These are phyloP conservation scores for Saccharomycopsis lassenensis DNA, from an alignment of 805 yeast genomes.

Conservation along the genomic window DNA sequence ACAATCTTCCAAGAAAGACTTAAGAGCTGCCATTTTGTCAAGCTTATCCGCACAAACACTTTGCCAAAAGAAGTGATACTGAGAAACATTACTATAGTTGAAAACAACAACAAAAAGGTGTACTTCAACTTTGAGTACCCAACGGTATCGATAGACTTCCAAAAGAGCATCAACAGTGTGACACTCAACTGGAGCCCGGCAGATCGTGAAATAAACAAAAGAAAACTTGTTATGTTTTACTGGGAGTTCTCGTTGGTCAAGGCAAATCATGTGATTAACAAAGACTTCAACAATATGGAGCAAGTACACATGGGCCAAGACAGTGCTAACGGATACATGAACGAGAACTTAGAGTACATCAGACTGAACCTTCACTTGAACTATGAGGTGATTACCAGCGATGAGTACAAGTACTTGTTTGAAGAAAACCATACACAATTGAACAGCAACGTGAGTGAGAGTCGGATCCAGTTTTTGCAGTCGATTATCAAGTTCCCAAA, in stretches of 20 bases:
- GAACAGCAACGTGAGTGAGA: neutral
- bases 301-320: too few species aligned
- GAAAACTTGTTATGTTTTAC: constrained; percentile 37
- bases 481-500: constrained; percentile 26
- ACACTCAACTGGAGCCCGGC: constrained; percentile 32
- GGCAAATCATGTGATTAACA: constrained; percentile 23
- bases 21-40: constrained; percentile 10
- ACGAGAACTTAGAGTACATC: constrained; percentile 15
- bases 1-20: constrained; percentile 6
- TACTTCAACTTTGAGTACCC: constrained; percentile 19
- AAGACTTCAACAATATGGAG: constrained; percentile 16
- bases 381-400: constrained; percentile 12
- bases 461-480: constrained; percentile 20
- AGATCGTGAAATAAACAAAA: constrained; percentile 27
- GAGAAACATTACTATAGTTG: constrained; percentile 11
- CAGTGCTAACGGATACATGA: neutral
- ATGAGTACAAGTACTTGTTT: constrained; percentile 22
- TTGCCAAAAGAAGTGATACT: constrained; percentile 15
- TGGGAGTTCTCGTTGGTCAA: constrained; percentile 21
- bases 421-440: constrained; percentile 3
- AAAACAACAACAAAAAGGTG: constrained; percentile 15
- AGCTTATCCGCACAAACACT: constrained; percentile 16
- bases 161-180: constrained; percentile 26
- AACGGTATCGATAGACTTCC: constrained; percentile 14
- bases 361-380: constrained; percentile 12